Conservation (phyloP, 768 basidiomycete genomes). For the Postia placenta region DNA sequence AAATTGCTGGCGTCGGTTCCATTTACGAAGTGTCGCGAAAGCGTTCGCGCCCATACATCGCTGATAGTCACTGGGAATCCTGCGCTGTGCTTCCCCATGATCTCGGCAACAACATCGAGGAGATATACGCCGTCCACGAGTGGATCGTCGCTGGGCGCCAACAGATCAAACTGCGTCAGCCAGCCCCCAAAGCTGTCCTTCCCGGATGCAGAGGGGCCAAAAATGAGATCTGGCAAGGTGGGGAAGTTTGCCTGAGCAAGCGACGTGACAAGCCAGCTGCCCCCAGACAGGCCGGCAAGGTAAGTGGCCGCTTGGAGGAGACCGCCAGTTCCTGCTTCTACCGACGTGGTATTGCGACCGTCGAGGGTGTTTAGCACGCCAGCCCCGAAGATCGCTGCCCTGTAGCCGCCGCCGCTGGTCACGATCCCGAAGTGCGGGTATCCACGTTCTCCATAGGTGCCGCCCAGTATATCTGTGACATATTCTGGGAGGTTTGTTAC, state of each 20-base stretch:
- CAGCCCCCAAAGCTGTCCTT: constrained; percentile 49
- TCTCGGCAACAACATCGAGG: constrained; percentile 51
- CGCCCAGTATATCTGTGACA: constrained; percentile 25
- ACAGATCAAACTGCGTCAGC: constrained; percentile 37
- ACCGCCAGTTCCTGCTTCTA: constrained; percentile 38
- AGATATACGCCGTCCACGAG: constrained; percentile 50
- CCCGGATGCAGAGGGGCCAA: constrained; percentile 52
- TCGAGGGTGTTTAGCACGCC: constrained; percentile 47
- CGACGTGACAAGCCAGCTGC: constrained; percentile 64
- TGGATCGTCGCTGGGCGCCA: constrained; percentile 40
- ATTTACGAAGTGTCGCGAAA: constrained; percentile 71
- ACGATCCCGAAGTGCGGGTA: constrained; percentile 42
- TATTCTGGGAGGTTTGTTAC: constrained; percentile 25
- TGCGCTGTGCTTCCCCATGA: constrained; percentile 43
- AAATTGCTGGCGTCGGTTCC: constrained; percentile 54
- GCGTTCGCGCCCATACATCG: constrained; percentile 59
- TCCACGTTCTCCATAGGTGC: constrained; percentile 8
- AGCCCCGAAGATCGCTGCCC: constrained; percentile 50
- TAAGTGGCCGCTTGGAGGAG: constrained; percentile 52
- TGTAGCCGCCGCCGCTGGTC: constrained; percentile 48
- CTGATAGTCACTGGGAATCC: constrained; percentile 31
- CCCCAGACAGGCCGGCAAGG: constrained; percentile 48
- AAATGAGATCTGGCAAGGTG: constrained; percentile 45
- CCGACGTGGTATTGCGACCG: constrained; percentile 39
- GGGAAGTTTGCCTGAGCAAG: constrained; percentile 63